These are phyloP conservation scores for Rhizomucor miehei DNA, from an alignment of 371 early-diverging fungal species.

Conservation along the genomic window DNA sequence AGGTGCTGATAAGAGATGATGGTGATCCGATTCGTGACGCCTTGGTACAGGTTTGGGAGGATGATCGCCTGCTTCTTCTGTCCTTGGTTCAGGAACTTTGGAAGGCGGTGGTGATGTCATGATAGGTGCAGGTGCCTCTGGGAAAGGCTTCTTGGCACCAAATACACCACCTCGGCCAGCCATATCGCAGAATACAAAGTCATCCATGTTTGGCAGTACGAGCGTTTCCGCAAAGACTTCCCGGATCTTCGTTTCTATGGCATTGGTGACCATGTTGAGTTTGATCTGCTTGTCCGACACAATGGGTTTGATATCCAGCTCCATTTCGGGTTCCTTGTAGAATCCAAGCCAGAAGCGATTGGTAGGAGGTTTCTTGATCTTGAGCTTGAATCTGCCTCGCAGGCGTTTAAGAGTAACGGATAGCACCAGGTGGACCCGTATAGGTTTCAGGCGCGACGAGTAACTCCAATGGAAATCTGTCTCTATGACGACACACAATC, in stretches of 20 bases:
- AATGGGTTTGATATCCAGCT: slow-evolving; percentile 77
- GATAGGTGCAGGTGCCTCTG: not conserved
- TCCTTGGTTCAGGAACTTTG: not conserved
- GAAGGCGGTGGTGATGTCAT: not conserved
- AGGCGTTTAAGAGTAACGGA: slow-evolving; percentile 65
- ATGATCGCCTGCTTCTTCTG: not conserved
- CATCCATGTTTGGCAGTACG: slow-evolving; percentile 91
- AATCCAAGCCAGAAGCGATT: slow-evolving; percentile 91
- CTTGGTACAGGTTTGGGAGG: not conserved
- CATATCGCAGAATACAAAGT: slow-evolving; percentile 71
- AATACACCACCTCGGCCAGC: slow-evolving; percentile 65
- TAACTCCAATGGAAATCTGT: slow-evolving; percentile 51
- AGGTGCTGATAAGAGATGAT: not conserved
- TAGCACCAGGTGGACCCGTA: slow-evolving; percentile 76
- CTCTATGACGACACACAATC: slow-evolving; percentile 66
- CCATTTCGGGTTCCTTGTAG: slow-evolving; percentile 72
- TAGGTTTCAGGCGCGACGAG: slow-evolving; percentile 55
- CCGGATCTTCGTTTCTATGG: slow-evolving; percentile 80
- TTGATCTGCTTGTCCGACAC: slow-evolving; percentile 83
- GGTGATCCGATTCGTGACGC: not conserved
- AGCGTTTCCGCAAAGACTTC: slow-evolving; percentile 77
- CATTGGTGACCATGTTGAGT: slow-evolving; percentile 70
- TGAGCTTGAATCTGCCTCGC: slow-evolving; percentile 70
- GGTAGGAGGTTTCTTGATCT: slow-evolving; percentile 81
- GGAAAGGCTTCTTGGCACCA: slow-evolving; percentile 27